These are phyloP conservation scores for Lolium rigidum DNA, from an alignment of 176 grass and related monocot species.

Conservation along the genomic window DNA sequence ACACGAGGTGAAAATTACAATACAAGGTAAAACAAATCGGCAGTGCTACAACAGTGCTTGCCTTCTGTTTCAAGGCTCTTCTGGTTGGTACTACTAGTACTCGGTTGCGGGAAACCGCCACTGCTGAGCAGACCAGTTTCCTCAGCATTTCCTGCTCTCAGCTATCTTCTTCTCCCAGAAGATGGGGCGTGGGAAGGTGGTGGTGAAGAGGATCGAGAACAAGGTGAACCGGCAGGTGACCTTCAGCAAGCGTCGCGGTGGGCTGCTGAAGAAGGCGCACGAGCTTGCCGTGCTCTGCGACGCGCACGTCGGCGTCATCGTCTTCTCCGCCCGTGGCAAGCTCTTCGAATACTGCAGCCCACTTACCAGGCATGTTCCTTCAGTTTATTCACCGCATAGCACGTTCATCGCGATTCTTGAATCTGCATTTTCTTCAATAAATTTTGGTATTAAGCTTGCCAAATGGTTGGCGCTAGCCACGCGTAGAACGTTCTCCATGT, in stretches of 20 bases:
- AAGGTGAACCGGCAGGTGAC: conserved; percentile 42
- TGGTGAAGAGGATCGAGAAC: conserved; percentile 56
- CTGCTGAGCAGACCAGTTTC: not conserved
- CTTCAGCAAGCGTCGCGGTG: conserved; percentile 54
- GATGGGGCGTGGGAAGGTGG: not conserved
- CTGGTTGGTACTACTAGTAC: not conserved
- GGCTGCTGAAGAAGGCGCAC: conserved; percentile 55
- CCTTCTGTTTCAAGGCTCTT: not conserved
- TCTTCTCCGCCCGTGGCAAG: conserved; percentile 55
- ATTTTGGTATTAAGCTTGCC: too few species aligned
- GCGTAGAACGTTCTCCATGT: too few species aligned
- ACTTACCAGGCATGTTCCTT: conserved; percentile 18
- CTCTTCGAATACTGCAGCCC: conserved; percentile 47
- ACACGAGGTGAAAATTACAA: too few species aligned
- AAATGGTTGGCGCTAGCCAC: too few species aligned
- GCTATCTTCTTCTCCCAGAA: not conserved
- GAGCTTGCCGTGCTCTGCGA: conserved; percentile 64
- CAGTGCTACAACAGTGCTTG: too few species aligned
- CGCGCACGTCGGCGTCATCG: conserved; percentile 44
- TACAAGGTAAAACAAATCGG: too few species aligned
- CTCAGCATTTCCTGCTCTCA: too few species aligned
- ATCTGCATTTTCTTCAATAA: too few species aligned
- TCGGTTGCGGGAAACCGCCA: not conserved
- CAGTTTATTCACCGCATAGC: too few species aligned
- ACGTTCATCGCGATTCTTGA: too few species aligned